phyloP scores from a whole-genome alignment of 768 basidiomycete genomes.

The Naganishia friedmannii region DNA sequence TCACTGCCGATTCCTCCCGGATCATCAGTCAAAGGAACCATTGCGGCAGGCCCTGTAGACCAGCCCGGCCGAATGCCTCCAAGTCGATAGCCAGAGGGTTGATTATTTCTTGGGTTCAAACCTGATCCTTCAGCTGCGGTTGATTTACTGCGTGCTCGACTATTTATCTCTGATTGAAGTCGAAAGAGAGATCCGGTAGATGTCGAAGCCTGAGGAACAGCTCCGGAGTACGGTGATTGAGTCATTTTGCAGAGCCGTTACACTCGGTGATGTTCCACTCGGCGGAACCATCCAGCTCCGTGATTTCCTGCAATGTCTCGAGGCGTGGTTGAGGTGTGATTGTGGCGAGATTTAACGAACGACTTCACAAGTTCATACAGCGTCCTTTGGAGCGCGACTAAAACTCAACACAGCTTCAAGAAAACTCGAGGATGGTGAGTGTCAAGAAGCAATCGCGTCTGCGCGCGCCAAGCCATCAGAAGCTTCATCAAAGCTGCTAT shows the following conservation, averaged over 20 bases:
- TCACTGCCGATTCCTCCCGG: neutral
- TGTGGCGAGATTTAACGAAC: too few relatives aligned
- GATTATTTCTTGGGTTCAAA: neutral
- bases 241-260: neutral
- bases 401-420: too few relatives aligned
- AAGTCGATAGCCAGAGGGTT: constrained; percentile 13
- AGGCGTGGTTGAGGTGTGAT: too few relatives aligned
- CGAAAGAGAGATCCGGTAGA: constrained; percentile 27
- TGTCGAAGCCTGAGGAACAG: constrained; percentile 24
- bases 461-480: too few relatives aligned
- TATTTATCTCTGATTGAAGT: constrained; percentile 22
- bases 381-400: too few relatives aligned
- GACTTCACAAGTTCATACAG: too few relatives aligned
- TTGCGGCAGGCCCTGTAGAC: constrained; percentile 1
- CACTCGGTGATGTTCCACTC: neutral
- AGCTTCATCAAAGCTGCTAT: too few relatives aligned
- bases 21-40: constrained; percentile 3
- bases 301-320: neutral
- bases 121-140: neutral
- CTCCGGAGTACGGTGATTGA: constrained; percentile 24
- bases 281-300: neutral
- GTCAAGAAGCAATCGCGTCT: too few relatives aligned
- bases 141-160: constrained; percentile 23
- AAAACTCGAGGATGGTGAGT: too few relatives aligned
- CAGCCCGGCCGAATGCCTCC: constrained; percentile 13